A percentile compares a stretch with the other conserved stretches of the same genome.
Evolutionary conservation across 441 rosid species (phyloP).

Genomic region (Populus trichocarpa): DNA sequence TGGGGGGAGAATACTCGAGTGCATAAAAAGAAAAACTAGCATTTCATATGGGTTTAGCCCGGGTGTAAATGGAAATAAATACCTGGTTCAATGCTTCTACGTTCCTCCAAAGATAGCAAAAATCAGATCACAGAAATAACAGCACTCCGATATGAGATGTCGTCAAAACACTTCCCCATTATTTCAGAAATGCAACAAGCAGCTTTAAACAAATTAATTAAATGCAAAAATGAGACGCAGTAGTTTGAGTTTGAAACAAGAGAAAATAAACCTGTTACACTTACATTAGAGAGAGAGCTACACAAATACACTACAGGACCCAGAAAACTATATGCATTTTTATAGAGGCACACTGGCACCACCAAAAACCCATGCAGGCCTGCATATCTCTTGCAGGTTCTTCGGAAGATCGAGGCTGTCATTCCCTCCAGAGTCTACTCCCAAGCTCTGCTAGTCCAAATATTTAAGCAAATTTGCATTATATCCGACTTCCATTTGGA

Average conservation of each 20-base stretch:
- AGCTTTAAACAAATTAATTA: slow-evolving; percentile 26
- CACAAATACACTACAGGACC: slow-evolving; percentile 19
- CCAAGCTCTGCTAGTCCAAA: background rate
- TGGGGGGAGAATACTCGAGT: background rate
- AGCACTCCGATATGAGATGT: background rate
- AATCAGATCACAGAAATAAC: background rate
- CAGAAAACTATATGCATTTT: slow-evolving; percentile 5
- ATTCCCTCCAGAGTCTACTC: background rate
- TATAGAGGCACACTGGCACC: slow-evolving; percentile 7
- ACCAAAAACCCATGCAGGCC: slow-evolving; percentile 13
- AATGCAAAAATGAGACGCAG: slow-evolving; percentile 17
- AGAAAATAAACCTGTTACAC: slow-evolving; percentile 1
- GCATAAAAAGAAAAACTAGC: background rate
- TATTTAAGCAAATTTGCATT: background rate
- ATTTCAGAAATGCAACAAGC: background rate
- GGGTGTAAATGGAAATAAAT: background rate
- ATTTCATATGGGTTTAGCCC: background rate
- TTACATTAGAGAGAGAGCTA: background rate
- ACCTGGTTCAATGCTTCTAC: background rate
- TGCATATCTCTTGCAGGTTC: slow-evolving; percentile 2
- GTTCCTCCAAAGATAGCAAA: background rate
- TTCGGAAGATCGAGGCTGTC: background rate
- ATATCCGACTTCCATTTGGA: background rate
- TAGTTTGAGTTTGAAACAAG: slow-evolving; percentile 6
- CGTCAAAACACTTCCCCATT: background rate